Conservation (phyloP, 2,329 filamentous ascomycete species). For the Neofusicoccum ribis region DNA sequence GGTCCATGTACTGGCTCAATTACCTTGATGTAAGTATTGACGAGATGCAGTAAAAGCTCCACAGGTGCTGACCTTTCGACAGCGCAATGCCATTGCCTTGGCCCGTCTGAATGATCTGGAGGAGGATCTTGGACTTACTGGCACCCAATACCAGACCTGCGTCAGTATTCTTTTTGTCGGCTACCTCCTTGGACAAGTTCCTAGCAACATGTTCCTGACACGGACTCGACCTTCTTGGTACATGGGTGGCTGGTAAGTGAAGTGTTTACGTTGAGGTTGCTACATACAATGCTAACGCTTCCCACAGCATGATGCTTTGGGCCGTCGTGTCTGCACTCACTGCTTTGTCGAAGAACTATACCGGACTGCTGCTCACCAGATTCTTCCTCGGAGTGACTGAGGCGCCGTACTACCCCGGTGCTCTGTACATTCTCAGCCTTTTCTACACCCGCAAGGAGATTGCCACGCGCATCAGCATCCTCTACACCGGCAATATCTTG, state of each 20-base stretch:
- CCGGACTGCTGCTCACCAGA: constrained; percentile 41
- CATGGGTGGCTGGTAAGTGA: constrained; percentile 16
- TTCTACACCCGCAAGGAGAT: constrained; percentile 58
- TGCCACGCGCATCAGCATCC: constrained; percentile 51
- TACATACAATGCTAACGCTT: constrained; percentile 27
- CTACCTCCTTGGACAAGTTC: constrained; percentile 24
- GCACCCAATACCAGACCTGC: constrained; percentile 37
- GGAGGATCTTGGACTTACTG: constrained; percentile 32
- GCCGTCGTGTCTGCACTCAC: constrained; percentile 53
- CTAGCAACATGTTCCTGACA: constrained; percentile 18
- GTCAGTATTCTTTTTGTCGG: constrained; percentile 28
- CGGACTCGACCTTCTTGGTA: constrained; percentile 21
- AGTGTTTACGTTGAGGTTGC: too few relatives aligned
- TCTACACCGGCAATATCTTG: constrained; percentile 54
- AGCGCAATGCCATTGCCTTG: constrained; percentile 31
- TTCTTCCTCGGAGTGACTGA: constrained; percentile 19
- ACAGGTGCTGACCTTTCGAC: constrained; percentile 19
- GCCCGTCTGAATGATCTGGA: constrained; percentile 21
- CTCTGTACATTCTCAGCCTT: constrained; percentile 51
- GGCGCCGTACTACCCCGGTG: constrained; percentile 34
- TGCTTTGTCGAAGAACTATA: constrained; percentile 48
- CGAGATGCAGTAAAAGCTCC: too few relatives aligned
- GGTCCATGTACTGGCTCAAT: constrained; percentile 21
- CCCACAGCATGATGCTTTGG: constrained; percentile 49
- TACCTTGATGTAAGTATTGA: constrained; percentile 27